Evolutionary conservation across 2,329 filamentous ascomycete genomes (phyloP).

Genomic region (Epichloe brachyelytri): DNA sequence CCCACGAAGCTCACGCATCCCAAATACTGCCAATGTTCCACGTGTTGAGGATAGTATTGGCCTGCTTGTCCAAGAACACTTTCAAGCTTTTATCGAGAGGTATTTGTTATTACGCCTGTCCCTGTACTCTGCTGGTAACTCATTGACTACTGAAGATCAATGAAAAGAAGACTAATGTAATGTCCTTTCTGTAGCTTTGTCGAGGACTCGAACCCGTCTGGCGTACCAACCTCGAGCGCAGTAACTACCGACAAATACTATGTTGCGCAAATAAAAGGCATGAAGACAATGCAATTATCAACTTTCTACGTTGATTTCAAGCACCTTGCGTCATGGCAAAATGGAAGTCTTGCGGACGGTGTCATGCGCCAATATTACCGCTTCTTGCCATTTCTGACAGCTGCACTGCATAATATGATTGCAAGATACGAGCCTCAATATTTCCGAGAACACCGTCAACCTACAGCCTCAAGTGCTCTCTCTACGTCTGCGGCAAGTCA

Average conservation of each 20-base stretch:
- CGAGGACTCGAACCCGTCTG: constrained; percentile 54
- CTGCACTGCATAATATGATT: constrained; percentile 83
- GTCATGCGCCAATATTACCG: constrained; percentile 89
- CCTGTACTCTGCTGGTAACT: not conserved
- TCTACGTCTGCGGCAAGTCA: constrained; percentile 56
- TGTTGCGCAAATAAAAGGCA: constrained; percentile 67
- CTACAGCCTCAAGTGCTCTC: constrained; percentile 59
- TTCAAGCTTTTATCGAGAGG: constrained; percentile 71
- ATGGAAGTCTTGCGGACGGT: constrained; percentile 71
- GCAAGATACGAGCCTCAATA: constrained; percentile 90
- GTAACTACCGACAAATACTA: constrained; percentile 73
- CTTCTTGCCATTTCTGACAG: constrained; percentile 81
- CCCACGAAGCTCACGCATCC: constrained; percentile 35
- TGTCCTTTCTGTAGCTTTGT: constrained; percentile 36
- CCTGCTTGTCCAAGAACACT: constrained; percentile 60
- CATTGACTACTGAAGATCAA: not conserved
- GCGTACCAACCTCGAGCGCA: constrained; percentile 53
- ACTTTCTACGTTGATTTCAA: constrained; percentile 81
- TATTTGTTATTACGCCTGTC: constrained; percentile 20
- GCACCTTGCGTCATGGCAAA: constrained; percentile 65
- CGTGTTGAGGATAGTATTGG: constrained; percentile 67
- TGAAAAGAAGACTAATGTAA: not conserved
- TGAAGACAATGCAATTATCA: constrained; percentile 62
- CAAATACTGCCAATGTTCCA: constrained; percentile 42
- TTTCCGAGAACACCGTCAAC: constrained; percentile 83